Evolutionary conservation across 768 basidiomycete genomes (phyloP).

Genomic region (Macrolepiota fuliginosa): DNA sequence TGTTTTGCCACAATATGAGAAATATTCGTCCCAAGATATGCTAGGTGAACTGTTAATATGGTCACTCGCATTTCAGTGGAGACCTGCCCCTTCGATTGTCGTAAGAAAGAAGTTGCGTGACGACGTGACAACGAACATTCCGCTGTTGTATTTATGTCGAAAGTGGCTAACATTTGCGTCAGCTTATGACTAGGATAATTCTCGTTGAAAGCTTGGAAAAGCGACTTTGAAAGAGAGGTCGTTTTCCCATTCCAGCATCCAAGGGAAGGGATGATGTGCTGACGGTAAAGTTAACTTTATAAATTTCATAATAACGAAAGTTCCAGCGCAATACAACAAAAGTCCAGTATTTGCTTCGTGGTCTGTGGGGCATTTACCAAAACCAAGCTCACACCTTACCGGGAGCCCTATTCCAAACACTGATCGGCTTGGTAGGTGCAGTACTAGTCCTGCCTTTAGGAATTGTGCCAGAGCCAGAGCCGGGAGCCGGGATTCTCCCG

Average conservation of each 20-base stretch:
- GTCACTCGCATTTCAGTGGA: not conserved
- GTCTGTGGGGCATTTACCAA: not conserved
- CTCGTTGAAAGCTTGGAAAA: not conserved
- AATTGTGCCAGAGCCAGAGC: not conserved
- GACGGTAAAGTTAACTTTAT: not conserved
- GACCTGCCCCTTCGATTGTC: too few species aligned
- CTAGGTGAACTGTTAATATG: not conserved
- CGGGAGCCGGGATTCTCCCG: slow-evolving; percentile 1
- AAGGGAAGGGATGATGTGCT: not conserved
- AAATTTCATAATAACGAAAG: not conserved
- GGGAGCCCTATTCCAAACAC: slow-evolving; percentile 12
- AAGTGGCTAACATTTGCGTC: not conserved
- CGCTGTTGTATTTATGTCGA: not conserved
- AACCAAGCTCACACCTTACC: slow-evolving; percentile 4
- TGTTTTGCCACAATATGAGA: not conserved
- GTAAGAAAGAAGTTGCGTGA: too few species aligned
- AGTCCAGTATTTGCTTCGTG: not conserved
- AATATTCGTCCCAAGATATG: not conserved
- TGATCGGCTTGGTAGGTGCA: slow-evolving; percentile 12
- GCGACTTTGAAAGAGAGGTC: not conserved
- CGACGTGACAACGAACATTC: too few species aligned
- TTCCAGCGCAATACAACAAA: not conserved
- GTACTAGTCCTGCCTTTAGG: not conserved
- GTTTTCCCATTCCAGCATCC: too few species aligned
- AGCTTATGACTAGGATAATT: not conserved